Conservation (phyloP, 1,139 yeast genomes). For the Kodamaea sp. region DNA sequence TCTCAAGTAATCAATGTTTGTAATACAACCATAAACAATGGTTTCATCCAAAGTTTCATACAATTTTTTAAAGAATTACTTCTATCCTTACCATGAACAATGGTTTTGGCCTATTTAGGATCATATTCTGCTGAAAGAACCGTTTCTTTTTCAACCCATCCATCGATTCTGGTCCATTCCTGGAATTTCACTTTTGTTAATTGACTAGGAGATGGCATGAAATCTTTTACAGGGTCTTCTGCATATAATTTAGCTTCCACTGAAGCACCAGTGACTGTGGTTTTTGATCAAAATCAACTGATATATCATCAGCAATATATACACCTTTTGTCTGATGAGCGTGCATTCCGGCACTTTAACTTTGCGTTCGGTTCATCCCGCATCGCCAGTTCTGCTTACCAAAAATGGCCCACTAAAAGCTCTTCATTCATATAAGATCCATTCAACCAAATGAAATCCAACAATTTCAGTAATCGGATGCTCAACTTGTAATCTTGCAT, state of each 20-base stretch:
- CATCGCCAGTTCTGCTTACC: no score
- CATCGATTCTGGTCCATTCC: constrained; percentile 84
- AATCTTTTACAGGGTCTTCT: constrained; percentile 92
- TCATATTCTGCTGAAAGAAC: constrained; percentile 88
- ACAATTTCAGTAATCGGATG: constrained; percentile 96
- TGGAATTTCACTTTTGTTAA: constrained; percentile 84
- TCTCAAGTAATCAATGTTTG: constrained; percentile 86
- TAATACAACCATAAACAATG: constrained; percentile 79
- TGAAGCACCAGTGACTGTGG: constrained; percentile 74
- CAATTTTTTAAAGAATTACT: constrained; percentile 75
- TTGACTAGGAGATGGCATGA: constrained; percentile 95
- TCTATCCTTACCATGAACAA: constrained; percentile 89
- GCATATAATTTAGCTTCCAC: constrained; percentile 97
- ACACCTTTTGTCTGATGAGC: no score
- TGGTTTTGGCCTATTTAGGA: constrained; percentile 93
- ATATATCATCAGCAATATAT: constrained; percentile 83
- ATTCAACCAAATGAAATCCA: constrained; percentile 90
- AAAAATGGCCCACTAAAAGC: no score
- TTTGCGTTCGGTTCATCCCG: no score
- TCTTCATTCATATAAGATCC: no score
- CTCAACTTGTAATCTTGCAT: constrained; percentile 95
- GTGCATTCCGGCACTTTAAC: no score
- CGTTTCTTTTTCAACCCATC: constrained; percentile 93
- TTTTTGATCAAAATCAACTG: constrained; percentile 68
- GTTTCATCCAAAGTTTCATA: constrained; percentile 83